Evolutionary conservation across 495 filamentous ascomycete species (phyloP).

Genomic region (Venustampulla echinocandica): DNA sequence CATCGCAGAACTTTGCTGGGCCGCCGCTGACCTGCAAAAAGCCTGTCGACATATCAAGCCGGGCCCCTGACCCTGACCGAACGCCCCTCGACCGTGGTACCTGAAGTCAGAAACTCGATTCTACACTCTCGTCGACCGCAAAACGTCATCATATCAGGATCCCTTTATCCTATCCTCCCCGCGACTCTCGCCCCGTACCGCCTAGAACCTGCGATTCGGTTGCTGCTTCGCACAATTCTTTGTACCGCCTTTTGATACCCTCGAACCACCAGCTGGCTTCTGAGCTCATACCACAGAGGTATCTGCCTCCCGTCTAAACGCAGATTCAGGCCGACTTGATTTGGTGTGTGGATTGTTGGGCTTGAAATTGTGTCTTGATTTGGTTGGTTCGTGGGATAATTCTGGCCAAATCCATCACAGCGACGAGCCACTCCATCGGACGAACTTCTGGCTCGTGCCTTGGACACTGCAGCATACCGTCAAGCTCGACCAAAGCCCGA

Average conservation of each 20-base stretch:
- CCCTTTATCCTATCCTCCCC: background rate
- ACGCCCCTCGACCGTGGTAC: background rate
- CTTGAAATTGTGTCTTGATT: background rate
- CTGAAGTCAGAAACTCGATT: background rate
- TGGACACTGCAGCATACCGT: conserved; percentile 20
- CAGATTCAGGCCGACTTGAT: too few species aligned
- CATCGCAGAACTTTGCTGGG: background rate
- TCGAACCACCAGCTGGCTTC: background rate
- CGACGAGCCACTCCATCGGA: conserved; percentile 21
- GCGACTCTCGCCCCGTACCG: background rate
- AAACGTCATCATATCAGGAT: background rate
- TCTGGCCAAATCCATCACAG: background rate
- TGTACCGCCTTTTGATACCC: background rate
- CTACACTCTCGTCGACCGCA: background rate
- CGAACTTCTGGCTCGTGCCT: conserved; percentile 26
- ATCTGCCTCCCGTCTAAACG: background rate
- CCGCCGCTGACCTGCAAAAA: background rate
- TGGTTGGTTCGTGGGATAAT: background rate
- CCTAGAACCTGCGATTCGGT: background rate
- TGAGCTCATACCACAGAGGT: background rate
- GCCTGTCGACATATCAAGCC: background rate
- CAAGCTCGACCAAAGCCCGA: conserved; percentile 1
- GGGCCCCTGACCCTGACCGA: background rate
- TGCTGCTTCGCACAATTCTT: background rate
- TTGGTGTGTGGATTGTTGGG: background rate